Percentiles rank a stretch among this genome's conserved stretches.
phyloP scores from a whole-genome alignment of 208 protist species.

The Trypanosoma caninum region DNA sequence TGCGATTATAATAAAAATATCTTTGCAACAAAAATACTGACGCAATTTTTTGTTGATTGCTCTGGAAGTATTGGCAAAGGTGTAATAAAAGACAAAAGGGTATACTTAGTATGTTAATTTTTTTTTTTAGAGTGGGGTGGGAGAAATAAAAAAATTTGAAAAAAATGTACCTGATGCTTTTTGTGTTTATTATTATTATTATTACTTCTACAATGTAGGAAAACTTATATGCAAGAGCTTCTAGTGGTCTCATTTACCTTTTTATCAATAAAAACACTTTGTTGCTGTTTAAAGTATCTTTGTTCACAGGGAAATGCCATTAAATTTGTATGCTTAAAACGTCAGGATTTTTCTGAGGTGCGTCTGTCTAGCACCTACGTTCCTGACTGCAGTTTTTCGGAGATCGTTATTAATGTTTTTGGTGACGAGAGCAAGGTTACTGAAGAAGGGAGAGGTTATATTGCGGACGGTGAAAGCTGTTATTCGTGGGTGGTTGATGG shows the following conservation, averaged over 20 bases:
- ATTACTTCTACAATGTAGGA: no score
- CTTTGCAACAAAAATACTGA: no score
- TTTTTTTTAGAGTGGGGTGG: not conserved
- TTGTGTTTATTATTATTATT: no score
- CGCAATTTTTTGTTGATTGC: no score
- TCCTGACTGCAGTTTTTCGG: constrained; percentile 57
- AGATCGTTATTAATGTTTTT: constrained; percentile 22
- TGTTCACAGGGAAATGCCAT: constrained; percentile 11
- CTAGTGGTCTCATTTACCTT: constrained; percentile 19
- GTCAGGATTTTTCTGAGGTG: constrained; percentile 5
- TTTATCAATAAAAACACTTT: constrained; percentile 17
- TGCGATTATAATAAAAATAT: no score
- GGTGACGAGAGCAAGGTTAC: not conserved
- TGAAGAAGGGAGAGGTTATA: not conserved
- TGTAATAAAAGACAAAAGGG: no score
- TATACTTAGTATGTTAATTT: not conserved
- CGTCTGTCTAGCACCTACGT: constrained; percentile 38
- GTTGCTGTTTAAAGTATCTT: constrained; percentile 23
- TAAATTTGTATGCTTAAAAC: constrained; percentile 8
- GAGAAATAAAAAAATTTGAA: not conserved
- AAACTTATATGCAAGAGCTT: not conserved
- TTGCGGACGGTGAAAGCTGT: constrained; percentile 11
- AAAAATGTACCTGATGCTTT: no score
- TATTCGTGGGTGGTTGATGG: constrained; percentile 49
- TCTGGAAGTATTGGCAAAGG: no score